Evolutionary conservation across 2,329 filamentous ascomycete species (phyloP).

Genomic region (Cladosporium halotolerans): DNA sequence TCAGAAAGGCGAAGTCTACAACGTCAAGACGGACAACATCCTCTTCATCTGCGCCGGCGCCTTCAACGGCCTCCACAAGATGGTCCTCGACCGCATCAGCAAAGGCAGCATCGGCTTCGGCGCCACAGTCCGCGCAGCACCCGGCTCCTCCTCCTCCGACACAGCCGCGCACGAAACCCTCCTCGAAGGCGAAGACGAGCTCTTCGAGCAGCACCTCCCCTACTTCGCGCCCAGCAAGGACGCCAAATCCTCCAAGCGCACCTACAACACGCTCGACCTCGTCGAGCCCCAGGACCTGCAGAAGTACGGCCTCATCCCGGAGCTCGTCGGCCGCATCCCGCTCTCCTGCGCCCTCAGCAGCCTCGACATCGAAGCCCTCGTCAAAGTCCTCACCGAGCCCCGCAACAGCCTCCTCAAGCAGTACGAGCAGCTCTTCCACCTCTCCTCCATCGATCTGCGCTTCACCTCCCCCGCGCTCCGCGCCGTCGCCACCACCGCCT

Average conservation of each 20-base stretch:
- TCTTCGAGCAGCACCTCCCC: slow-evolving; percentile 38
- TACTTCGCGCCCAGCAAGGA: slow-evolving; percentile 40
- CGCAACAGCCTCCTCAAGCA: slow-evolving; percentile 82
- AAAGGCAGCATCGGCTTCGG: slow-evolving; percentile 87
- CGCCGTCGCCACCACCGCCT: slow-evolving; percentile 68
- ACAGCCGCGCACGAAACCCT: slow-evolving; percentile 53
- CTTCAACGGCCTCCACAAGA: slow-evolving; percentile 86
- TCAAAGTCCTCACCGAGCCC: slow-evolving; percentile 87
- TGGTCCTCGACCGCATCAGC: slow-evolving; percentile 78
- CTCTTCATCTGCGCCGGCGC: slow-evolving; percentile 95
- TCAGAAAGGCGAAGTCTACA: slow-evolving; percentile 54
- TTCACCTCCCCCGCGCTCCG: slow-evolving; percentile 79
- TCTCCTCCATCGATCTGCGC: slow-evolving; percentile 67
- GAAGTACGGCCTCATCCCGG: slow-evolving; percentile 71
- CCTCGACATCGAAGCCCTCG: slow-evolving; percentile 60
- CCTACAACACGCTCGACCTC: slow-evolving; percentile 61
- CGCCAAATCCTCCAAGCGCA: slow-evolving; percentile 48
- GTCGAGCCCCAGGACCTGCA: slow-evolving; percentile 71
- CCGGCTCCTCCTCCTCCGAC: slow-evolving; percentile 28
- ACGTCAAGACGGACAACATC: slow-evolving; percentile 90
- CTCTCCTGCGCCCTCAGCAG: slow-evolving; percentile 81
- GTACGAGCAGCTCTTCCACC: slow-evolving; percentile 80
- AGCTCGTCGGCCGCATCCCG: slow-evolving; percentile 91
- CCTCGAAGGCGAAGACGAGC: slow-evolving; percentile 51
- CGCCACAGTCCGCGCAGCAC: slow-evolving; percentile 60